Conservation (phyloP, 2,329 filamentous ascomycete species). For the Didymella arachidicola region DNA sequence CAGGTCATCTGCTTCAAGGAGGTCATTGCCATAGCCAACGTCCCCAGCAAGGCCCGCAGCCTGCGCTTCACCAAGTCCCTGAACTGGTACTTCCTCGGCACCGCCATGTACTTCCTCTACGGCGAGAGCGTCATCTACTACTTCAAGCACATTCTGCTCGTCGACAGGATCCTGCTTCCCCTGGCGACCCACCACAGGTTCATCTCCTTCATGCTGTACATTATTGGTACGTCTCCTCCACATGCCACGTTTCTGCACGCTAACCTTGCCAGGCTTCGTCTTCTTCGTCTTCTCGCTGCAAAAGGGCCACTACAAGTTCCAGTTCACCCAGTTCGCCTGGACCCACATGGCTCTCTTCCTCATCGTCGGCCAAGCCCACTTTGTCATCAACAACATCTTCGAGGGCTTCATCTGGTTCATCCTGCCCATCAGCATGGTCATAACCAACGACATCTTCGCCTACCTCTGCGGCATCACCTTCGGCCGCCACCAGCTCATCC, state of each 20-base stretch:
- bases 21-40: slow-evolving; percentile 96
- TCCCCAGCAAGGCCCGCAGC: slow-evolving; percentile 88
- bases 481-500: slow-evolving; percentile 94
- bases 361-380: slow-evolving; percentile 97
- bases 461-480: slow-evolving; percentile 98
- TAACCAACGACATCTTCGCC: slow-evolving; percentile 98
- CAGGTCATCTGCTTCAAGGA: slow-evolving; percentile 99
- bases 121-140: slow-evolving; percentile 99
- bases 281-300: slow-evolving; percentile 96
- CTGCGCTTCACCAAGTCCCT: slow-evolving; percentile 93
- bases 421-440: slow-evolving; percentile 90
- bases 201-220: slow-evolving; percentile 98
- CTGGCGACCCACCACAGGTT: slow-evolving; percentile 97
- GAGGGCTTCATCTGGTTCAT: slow-evolving; percentile 99
- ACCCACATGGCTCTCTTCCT: slow-evolving; percentile 99
- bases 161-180: slow-evolving; percentile 90
- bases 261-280: slow-evolving; percentile 76
- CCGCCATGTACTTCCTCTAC: slow-evolving; percentile 99
- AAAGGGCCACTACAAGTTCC: slow-evolving; percentile 96
- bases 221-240: slow-evolving; percentile 76
- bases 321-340: slow-evolving; percentile 99
- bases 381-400: slow-evolving; percentile 99
- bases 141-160: slow-evolving; percentile 97
- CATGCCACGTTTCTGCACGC: slow-evolving; percentile 6
- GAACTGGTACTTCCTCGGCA: slow-evolving; percentile 99